A percentile compares a stretch with the other conserved stretches of the same genome.
These are phyloP conservation scores for Globisporangium emineosum DNA, from an alignment of 352 stramenopile species.

Conservation along the genomic window DNA sequence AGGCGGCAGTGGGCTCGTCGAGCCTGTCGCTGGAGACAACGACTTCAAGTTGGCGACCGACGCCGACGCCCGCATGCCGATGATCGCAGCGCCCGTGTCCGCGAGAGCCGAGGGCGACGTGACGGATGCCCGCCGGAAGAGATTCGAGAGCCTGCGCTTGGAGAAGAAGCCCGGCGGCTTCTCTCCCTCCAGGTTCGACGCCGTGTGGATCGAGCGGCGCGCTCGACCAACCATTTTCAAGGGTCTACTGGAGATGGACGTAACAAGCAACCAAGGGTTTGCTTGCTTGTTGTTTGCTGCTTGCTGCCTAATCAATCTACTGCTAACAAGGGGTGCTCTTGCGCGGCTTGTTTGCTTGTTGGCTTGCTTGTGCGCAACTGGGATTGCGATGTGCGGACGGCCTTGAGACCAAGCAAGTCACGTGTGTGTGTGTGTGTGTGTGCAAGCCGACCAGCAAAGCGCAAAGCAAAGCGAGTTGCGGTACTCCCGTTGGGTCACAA, in stretches of 20 bases:
- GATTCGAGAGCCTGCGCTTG: constrained; percentile 34
- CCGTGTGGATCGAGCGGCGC: constrained; percentile 13
- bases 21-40: constrained; percentile 6
- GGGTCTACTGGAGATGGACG: not conserved
- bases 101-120: constrained; percentile 21
- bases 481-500: not conserved
- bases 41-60: not conserved
- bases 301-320: not conserved
- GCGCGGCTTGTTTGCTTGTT: not conserved
- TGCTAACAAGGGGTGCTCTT: not conserved
- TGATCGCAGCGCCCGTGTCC: constrained; percentile 9
- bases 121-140: constrained; percentile 47
- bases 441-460: not conserved
- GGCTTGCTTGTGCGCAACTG: not conserved
- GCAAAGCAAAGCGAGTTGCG: too few species aligned
- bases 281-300: not conserved
- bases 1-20: not conserved
- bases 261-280: not conserved
- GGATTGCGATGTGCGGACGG: not conserved
- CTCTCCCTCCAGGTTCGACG: not conserved
- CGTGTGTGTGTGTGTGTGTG: too few species aligned
- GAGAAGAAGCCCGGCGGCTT: constrained; percentile 39
- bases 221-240: constrained; percentile 8
- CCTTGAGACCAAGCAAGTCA: not conserved
- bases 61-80: not conserved